Evolutionary conservation across 192 early-diverging fungal species (phyloP).

Genomic region (Coemansia sp.): DNA sequence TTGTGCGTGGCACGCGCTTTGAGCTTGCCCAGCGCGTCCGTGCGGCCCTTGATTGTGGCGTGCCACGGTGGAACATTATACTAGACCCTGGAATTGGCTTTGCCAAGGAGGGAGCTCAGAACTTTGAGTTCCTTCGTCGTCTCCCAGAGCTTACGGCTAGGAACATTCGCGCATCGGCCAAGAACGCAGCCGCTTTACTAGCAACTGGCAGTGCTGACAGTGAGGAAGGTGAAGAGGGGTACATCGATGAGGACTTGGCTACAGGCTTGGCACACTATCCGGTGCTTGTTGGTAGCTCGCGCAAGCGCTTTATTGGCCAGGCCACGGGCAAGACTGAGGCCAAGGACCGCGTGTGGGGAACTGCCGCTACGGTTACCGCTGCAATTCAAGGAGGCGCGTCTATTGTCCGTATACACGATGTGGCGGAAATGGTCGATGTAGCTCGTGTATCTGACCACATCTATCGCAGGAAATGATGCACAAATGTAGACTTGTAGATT

Average conservation of each 20-base stretch:
- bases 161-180: conserved; percentile 39
- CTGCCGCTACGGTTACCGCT: conserved; percentile 86
- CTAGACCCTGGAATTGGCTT: conserved; percentile 98
- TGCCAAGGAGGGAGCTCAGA: conserved; percentile 89
- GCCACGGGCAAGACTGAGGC: conserved; percentile 69
- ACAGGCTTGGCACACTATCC: conserved; percentile 64
- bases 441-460: conserved; percentile 80
- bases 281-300: conserved; percentile 86
- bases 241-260: conserved; percentile 54
- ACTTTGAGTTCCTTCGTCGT: conserved; percentile 81
- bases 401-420: conserved; percentile 94
- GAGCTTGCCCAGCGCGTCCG: conserved; percentile 73
- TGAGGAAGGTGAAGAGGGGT: conserved; percentile 39
- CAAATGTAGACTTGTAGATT: not conserved
- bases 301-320: conserved; percentile 92
- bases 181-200: not conserved
- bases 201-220: conserved; percentile 5
- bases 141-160: conserved; percentile 61
- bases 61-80: conserved; percentile 96
- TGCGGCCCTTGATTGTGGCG: conserved; percentile 75
- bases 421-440: conserved; percentile 92
- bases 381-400: conserved; percentile 79
- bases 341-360: conserved; percentile 80
- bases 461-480: conserved; percentile 34
- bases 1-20: conserved; percentile 71